These are phyloP conservation scores for Blastomyces silverae DNA, from an alignment of 2,329 filamentous ascomycete genomes.

Conservation along the genomic window DNA sequence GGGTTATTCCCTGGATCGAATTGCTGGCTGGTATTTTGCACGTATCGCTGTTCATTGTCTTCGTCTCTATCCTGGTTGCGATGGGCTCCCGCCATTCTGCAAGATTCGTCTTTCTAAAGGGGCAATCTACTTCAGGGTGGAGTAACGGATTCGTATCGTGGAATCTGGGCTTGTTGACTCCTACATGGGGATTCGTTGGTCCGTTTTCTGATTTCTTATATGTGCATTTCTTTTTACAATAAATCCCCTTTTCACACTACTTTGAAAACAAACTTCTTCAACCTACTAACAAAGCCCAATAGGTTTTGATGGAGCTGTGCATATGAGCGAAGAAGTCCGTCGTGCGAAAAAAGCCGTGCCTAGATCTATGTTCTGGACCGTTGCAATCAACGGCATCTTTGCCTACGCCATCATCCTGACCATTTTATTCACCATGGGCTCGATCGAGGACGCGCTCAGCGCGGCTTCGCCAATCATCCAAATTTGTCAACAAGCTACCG, in stretches of 20 bases:
- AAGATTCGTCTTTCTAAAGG: constrained; percentile 31
- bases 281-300: constrained; percentile 3
- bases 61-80: constrained; percentile 31
- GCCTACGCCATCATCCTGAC: constrained; percentile 40
- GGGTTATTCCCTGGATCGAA: constrained; percentile 39
- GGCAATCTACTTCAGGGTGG: constrained; percentile 31
- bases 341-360: constrained; percentile 44
- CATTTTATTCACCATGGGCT: constrained; percentile 42
- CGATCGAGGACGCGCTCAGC: constrained; percentile 30
- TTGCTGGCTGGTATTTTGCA: constrained; percentile 33
- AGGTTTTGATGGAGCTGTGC: constrained; percentile 46
- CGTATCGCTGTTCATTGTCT: constrained; percentile 34
- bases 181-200: constrained; percentile 32
- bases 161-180: constrained; percentile 36
- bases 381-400: constrained; percentile 39
- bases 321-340: constrained; percentile 44
- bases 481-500: constrained; percentile 38
- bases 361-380: constrained; percentile 41
- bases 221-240: background rate
- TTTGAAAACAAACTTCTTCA: background rate
- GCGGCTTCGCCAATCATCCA: constrained; percentile 41
- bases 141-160: constrained; percentile 31
- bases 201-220: constrained; percentile 13
- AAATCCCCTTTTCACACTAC: background rate
- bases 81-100: constrained; percentile 31